Base-by-base conservation (phyloP, 2,329 filamentous ascomycete genomes). In the Rhytidhysteron rufulum region DNA sequence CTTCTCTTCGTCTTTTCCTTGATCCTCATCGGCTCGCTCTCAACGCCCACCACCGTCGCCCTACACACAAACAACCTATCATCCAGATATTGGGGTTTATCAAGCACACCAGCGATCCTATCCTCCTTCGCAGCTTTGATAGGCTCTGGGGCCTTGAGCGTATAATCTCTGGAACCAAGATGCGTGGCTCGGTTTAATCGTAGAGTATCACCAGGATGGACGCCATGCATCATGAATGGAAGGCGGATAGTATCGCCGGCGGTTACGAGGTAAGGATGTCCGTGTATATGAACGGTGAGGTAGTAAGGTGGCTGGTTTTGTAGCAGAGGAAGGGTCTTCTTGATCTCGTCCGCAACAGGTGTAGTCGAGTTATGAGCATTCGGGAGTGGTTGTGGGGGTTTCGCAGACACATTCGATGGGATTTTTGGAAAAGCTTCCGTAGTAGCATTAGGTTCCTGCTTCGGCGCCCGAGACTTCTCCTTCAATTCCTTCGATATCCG, bases 151-250 rank as follows among this genome's bases (percentile, higher is more conserved):
- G 72, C 69, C 65, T 89, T 87, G 48, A 97, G 74, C 4, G 91
- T 96, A 69, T 87, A 95, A 65, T 97, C 91, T 48, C 93, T 78
- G 51, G 84, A 91, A 20, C 93, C 93, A 32, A 98, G 70, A 39
- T 84, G 74, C 30, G 81, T 84, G 18, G 89, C 93, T 41, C 89
- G 84, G 70, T 95, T 91, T 42, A 98, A 77, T 5, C 90, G 86
- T 44, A 98, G 75, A 27, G 94, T 73, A 62, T 97, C 91, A 21
- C 93, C 93, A 1, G 89, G 83, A 43, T 63, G 56, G 30, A 74
- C 71, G 42, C 64, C 54, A 17, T 67, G 65, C 70, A 75, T 74
- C 15, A 67, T 62, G 57, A 75, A 75, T 2, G 72, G 72, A 9
- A 75, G 62, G 11, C 72, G 70, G 5, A 75, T 34, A 0, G 65